Base-by-base conservation (phyloP, 1,284 basidiomycete species). In the Xerocomus cyaneibrunnescens region DNA sequence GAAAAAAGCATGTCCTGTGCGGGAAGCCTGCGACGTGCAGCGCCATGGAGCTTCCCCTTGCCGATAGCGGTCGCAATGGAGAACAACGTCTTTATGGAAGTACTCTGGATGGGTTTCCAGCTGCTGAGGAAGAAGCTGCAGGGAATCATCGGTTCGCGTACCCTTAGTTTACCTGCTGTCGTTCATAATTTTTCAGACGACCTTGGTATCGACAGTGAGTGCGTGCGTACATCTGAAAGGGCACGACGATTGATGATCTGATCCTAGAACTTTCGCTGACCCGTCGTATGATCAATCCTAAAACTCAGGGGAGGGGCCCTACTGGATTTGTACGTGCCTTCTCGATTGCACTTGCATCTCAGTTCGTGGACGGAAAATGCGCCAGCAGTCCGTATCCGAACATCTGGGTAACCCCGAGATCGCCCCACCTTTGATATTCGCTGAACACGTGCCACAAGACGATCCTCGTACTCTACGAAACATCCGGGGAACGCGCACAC, bases 41-140 rank as follows among this genome's bases (percentile, higher is more conserved):
- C 59, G 73, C 73, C 7, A 74, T 80, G 3, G 84, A 87, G 64
- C 72, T 84, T 21, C 74, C n/a, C 80, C 40, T 78, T 82, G 37
- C 74, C 92, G 34, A 70, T 91, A 32, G 67, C 70, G 10, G 76
- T 88, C 19, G 89, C 92, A 1, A 83, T 83, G 64, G 78, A 87
- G 67, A 77, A 85, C 61, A 77, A 81, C 16, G 74, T 89, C 3
- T 92, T 92, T 74, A 80, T 92, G 89, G 89, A 92, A 69, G 89
- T 82, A 7, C 75, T 88, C 66, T 85, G 82, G 84, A 88, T 85
- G 16, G 74, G 22, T 25, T 89, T 88, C 73, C 82, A 83, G 46
- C 85, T 85, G 5, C 72, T 84, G 45, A 74, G 74, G 9, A 58
- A 83, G 54, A 58, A 83, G 54, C 70, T 87, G 39, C 81, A 84